Base-by-base conservation (phyloP, 2,329 filamentous ascomycete species). In the Xylariaceae sp. region DNA sequence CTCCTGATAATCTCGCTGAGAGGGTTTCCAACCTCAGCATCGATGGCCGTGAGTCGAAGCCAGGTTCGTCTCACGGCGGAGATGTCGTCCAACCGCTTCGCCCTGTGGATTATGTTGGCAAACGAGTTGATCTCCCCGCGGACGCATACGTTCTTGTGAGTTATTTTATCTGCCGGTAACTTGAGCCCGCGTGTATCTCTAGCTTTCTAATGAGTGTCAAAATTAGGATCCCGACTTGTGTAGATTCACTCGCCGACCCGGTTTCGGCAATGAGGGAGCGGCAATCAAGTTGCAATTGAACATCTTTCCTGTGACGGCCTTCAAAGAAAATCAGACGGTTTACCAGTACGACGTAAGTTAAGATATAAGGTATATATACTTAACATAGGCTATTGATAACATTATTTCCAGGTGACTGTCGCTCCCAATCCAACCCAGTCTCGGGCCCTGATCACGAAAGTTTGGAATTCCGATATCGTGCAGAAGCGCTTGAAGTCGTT, bases 271-370 rank as follows among this genome's bases (percentile, higher is more conserved):
- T 1, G 37, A 61, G 3, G 87, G 86, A 1, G 82, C 80, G 62
- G 70, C 77, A 0, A 79, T 86, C 17, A 69, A 73, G 0, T 66
- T 90, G 1, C 73, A 79, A 0, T 75, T 96, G 44, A 97, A 97
- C 71, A 86, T 90, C 9, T 96, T 87, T 73, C 80, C 85, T 0
- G 86, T 97, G 57, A 74, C 72, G 0, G 74, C 77, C 8, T 84
- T 86, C 45, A 85, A 85, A 0, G 78, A 73, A 7, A 1, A 81
- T 78, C 10, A 82, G 23, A 51, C 83, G 0, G 83, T 97, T 18
- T 86, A 86, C 63, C 92, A 97, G 70, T 97, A 93, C 67, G 91
- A 96, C 76, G 89, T 92, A 76, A 81, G 88, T 81, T 45, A 5
- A 7, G 55, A n/a, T 5, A 3, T 45, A 5, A 7, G 55, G 13